Conservation (phyloP, 2,329 filamentous ascomycete genomes). For the Mycosphaerella arachidis region DNA sequence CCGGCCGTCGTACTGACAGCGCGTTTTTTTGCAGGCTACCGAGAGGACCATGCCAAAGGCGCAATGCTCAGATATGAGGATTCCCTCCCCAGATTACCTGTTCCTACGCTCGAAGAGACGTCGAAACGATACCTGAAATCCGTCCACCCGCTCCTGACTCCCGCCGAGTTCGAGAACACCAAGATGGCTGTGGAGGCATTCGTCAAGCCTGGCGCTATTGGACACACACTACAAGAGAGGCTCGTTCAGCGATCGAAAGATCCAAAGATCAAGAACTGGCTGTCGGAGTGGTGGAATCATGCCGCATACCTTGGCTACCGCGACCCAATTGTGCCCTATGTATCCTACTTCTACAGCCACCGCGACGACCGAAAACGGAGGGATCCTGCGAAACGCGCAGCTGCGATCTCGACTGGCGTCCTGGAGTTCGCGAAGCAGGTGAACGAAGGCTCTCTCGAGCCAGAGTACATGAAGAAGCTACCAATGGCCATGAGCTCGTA, state of each 20-base stretch:
- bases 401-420: conserved; percentile 77
- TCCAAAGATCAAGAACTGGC: conserved; percentile 84
- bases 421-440: conserved; percentile 95
- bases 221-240: conserved; percentile 81
- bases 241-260: conserved; percentile 74
- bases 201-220: conserved; percentile 77
- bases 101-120: conserved; percentile 79
- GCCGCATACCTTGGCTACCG: conserved; percentile 88
- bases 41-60: conserved; percentile 73
- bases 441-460: conserved; percentile 75
- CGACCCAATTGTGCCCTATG: conserved; percentile 93
- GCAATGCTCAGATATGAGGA: conserved; percentile 81
- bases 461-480: conserved; percentile 97
- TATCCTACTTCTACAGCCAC: conserved; percentile 99
- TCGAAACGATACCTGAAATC: conserved; percentile 75
- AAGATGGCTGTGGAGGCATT: conserved; percentile 85
- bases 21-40: conserved; percentile 57
- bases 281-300: conserved; percentile 98
- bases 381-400: conserved; percentile 86
- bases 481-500: conserved; percentile 99
- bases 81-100: conserved; percentile 73
- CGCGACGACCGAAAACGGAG: conserved; percentile 84
- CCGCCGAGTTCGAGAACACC: conserved; percentile 64
- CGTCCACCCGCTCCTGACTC: conserved; percentile 67
- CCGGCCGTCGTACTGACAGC: neutral